Percentiles rank a stretch among this genome's conserved stretches.
Evolutionary conservation across 2,329 filamentous ascomycete genomes (phyloP).

Genomic region (Amylocarpus encephaloides): DNA sequence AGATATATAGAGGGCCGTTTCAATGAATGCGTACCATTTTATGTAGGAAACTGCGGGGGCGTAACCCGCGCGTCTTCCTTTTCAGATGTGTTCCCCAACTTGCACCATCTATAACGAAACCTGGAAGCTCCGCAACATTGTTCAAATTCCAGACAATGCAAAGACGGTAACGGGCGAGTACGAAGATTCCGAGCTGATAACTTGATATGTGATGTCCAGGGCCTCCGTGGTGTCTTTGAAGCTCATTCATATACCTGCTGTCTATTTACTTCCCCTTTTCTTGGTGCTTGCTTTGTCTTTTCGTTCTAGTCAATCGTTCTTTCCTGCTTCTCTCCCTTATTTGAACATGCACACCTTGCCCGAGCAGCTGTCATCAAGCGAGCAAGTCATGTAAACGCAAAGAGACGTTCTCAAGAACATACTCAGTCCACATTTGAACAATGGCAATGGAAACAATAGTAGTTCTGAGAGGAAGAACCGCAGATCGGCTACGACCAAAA

Average conservation of each 20-base stretch:
- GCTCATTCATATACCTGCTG: background rate
- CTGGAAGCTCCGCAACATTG: background rate
- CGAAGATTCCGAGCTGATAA: background rate
- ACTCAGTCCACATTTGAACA: conserved; percentile 5
- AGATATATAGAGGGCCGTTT: conserved; percentile 14
- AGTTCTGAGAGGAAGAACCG: background rate
- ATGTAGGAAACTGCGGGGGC: conserved; percentile 6
- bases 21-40: conserved; percentile 5
- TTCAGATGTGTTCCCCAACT: background rate
- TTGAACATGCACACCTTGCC: background rate
- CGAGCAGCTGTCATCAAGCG: background rate
- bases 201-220: background rate
- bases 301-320: background rate
- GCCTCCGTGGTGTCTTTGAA: background rate
- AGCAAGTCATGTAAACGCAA: background rate
- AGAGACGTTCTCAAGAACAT: conserved; percentile 8
- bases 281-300: background rate
- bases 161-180: too few relatives aligned
- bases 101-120: background rate
- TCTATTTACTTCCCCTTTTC: background rate
- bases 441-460: background rate
- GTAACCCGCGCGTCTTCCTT: background rate
- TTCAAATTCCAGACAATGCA: too few relatives aligned
- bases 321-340: background rate
- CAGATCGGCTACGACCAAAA: background rate